These are phyloP conservation scores for Collybiopsis confluens DNA, from an alignment of 768 basidiomycete genomes.

Conservation along the genomic window DNA sequence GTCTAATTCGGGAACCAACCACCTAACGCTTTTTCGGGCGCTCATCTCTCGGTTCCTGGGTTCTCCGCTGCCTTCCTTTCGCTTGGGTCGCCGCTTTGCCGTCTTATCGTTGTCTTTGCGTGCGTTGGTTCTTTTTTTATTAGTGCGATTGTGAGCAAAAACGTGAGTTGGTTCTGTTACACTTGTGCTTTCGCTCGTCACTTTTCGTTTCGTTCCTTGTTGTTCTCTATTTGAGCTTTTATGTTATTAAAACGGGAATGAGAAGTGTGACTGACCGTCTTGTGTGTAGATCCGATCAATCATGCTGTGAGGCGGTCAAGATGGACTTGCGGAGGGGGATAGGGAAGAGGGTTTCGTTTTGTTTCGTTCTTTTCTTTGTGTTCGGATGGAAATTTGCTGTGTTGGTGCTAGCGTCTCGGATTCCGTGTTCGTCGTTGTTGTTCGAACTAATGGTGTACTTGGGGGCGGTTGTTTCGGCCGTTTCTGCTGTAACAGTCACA, in stretches of 20 bases:
- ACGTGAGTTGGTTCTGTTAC: constrained; percentile 44
- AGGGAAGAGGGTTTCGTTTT: not conserved
- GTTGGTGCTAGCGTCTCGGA: not conserved
- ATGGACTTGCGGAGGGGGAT: not conserved
- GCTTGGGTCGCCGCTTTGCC: too few species aligned
- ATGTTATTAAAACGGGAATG: too few species aligned
- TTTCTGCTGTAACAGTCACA: too few species aligned
- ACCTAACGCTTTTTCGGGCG: too few species aligned
- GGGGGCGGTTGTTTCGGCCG: too few species aligned
- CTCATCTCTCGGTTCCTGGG: too few species aligned
- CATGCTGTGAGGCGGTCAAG: not conserved
- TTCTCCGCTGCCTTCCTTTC: too few species aligned
- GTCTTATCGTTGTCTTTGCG: not conserved
- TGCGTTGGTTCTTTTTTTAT: not conserved
- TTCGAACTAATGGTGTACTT: not conserved
- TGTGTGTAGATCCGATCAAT: not conserved
- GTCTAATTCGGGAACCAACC: too few species aligned
- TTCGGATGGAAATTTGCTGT: not conserved
- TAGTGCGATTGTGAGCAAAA: constrained; percentile 67
- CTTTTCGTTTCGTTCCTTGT: too few species aligned
- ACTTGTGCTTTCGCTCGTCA: not conserved
- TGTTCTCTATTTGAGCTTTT: too few species aligned
- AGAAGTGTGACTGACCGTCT: not conserved
- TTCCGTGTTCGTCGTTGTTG: not conserved
- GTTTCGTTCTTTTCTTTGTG: not conserved